phyloP scores from a whole-genome alignment of 2,329 filamentous ascomycete species.

The Cladophialophora immunda region DNA sequence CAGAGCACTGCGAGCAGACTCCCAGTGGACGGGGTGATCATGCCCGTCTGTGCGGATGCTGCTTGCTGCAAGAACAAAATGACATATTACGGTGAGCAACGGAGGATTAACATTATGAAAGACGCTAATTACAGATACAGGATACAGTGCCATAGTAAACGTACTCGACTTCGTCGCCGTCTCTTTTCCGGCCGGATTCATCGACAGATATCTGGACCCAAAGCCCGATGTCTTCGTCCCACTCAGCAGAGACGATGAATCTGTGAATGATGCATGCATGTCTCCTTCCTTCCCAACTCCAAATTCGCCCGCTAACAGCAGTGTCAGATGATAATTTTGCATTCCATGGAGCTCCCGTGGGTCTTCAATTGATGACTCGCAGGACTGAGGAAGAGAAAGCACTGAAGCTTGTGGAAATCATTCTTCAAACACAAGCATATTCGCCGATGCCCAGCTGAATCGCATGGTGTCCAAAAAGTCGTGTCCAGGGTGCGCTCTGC shows the following conservation, averaged over 20 bases:
- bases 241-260: slow-evolving; percentile 47
- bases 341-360: slow-evolving; percentile 58
- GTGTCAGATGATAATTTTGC: slow-evolving; percentile 53
- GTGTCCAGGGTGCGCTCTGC: background rate
- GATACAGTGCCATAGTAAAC: slow-evolving; percentile 70
- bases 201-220: slow-evolving; percentile 21
- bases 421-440: slow-evolving; percentile 35
- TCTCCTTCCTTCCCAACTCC: background rate
- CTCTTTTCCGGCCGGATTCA: slow-evolving; percentile 49
- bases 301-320: background rate
- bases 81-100: slow-evolving; percentile 29
- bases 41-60: slow-evolving; percentile 67
- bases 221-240: slow-evolving; percentile 8
- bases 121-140: slow-evolving; percentile 40
- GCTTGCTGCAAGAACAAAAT: slow-evolving; percentile 29
- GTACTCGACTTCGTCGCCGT: slow-evolving; percentile 68
- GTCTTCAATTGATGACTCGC: slow-evolving; percentile 62
- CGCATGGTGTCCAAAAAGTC: background rate
- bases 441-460: background rate
- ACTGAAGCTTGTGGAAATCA: slow-evolving; percentile 52
- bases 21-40: slow-evolving; percentile 63
- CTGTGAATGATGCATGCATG: slow-evolving; percentile 21
- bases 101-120: background rate
- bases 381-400: slow-evolving; percentile 65
- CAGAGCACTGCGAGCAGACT: slow-evolving; percentile 42